phyloP scores from a whole-genome alignment of 768 basidiomycete species.

The Daedaleopsis nitida region DNA sequence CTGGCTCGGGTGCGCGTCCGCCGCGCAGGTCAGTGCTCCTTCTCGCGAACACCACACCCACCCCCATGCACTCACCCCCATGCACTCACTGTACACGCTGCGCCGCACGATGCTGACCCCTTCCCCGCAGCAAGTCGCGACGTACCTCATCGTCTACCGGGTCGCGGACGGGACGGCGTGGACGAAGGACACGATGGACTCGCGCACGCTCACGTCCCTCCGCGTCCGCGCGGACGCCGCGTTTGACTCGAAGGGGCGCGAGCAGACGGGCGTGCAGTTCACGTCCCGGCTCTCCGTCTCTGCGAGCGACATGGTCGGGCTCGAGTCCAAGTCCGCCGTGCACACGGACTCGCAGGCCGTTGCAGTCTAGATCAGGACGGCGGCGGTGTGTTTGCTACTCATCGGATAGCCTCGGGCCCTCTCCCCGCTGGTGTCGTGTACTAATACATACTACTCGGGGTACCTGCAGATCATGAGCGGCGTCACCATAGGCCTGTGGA shows the following conservation, averaged over 20 bases:
- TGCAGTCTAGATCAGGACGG: too few species aligned
- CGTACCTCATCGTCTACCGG: conserved; percentile 26
- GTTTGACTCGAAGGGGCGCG: not conserved
- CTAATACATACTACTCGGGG: too few species aligned
- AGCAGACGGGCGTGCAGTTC: not conserved
- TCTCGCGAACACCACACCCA: too few species aligned
- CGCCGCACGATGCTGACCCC: not conserved
- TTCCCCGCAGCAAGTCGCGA: conserved; percentile 19
- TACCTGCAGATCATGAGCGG: too few species aligned
- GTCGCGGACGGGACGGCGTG: conserved; percentile 23
- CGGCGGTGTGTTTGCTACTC: too few species aligned
- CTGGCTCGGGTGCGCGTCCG: conserved; percentile 20
- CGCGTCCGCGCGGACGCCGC: not conserved
- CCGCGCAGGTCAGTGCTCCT: conserved; percentile 19
- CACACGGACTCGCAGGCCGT: too few species aligned
- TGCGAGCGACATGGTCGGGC: not conserved
- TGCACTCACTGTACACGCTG: not conserved
- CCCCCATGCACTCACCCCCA: too few species aligned
- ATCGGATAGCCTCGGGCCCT: too few species aligned
- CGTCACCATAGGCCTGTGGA: too few species aligned
- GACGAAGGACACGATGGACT: not conserved
- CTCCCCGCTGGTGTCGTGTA: too few species aligned
- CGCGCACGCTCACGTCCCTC: not conserved
- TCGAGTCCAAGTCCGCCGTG: too few species aligned
- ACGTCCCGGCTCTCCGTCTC: not conserved